phyloP scores from a whole-genome alignment of 768 basidiomycete genomes.

The Lyophyllum semitale region DNA sequence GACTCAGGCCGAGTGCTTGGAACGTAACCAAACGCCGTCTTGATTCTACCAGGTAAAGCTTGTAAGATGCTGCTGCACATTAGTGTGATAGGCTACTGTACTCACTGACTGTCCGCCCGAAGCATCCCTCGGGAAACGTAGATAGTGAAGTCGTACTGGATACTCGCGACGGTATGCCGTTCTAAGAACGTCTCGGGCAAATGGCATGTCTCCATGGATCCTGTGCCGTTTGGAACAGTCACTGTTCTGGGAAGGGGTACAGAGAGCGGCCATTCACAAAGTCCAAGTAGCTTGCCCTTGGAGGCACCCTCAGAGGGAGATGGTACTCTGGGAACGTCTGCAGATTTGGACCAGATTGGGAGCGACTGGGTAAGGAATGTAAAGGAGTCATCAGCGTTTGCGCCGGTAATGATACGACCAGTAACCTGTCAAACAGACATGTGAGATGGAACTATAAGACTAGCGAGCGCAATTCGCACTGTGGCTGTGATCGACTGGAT shows the following conservation, averaged over 20 bases:
- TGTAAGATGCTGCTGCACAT: not conserved
- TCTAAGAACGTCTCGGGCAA: constrained; percentile 58
- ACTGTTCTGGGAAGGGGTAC: constrained; percentile 46
- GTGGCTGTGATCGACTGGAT: constrained; percentile 48
- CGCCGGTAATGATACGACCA: constrained; percentile 53
- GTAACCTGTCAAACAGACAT: constrained; percentile 36
- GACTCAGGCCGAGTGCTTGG: constrained; percentile 46
- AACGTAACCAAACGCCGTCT: constrained; percentile 55
- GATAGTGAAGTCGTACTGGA: constrained; percentile 53
- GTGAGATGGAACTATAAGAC: not conserved
- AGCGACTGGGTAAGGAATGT: constrained; percentile 45
- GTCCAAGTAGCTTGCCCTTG: constrained; percentile 45
- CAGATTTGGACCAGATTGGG: constrained; percentile 51
- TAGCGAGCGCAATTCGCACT: constrained; percentile 28
- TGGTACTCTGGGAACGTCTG: constrained; percentile 38
- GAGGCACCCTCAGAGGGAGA: constrained; percentile 42
- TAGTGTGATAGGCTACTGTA: constrained; percentile 1
- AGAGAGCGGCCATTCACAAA: constrained; percentile 49
- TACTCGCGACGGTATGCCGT: constrained; percentile 46
- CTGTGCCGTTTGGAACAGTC: constrained; percentile 36
- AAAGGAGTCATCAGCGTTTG: constrained; percentile 40
- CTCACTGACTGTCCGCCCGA: constrained; percentile 48
- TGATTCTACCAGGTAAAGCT: constrained; percentile 34
- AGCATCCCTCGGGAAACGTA: constrained; percentile 49
- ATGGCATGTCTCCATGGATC: constrained; percentile 38